A percentile compares a stretch with the other conserved stretches of the same genome.
Conservation (phyloP, 176 grass and related monocot species). For the Triticum turgidum region DNA sequence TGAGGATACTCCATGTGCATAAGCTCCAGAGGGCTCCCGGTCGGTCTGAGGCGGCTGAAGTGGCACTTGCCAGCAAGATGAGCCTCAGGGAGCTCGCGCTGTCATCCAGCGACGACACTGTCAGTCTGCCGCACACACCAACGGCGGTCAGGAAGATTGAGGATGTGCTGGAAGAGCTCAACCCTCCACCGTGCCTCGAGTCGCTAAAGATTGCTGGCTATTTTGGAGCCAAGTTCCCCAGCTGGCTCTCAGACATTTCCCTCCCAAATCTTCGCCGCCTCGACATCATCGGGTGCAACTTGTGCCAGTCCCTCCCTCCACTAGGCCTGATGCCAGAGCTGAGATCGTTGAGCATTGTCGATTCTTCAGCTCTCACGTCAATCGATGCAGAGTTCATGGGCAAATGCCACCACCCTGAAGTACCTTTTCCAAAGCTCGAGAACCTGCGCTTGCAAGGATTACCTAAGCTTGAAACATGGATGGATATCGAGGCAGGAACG, state of each 20-base stretch:
- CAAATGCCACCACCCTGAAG: slow-evolving; percentile 34
- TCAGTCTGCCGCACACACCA: slow-evolving; percentile 23
- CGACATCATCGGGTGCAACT: slow-evolving; percentile 46
- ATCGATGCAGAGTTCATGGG: slow-evolving; percentile 54
- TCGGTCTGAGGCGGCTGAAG: slow-evolving; percentile 41
- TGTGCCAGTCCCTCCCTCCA: slow-evolving; percentile 47
- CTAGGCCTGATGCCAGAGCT: slow-evolving; percentile 61
- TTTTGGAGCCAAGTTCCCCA: slow-evolving; percentile 57
- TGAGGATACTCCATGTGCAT: slow-evolving; percentile 55
- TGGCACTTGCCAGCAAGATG: slow-evolving; percentile 40
- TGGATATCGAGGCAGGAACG: slow-evolving; percentile 32
- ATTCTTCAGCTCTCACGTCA: slow-evolving; percentile 35
- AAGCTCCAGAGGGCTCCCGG: slow-evolving; percentile 51
- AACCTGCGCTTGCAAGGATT: slow-evolving; percentile 59
- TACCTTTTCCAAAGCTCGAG: slow-evolving; percentile 67
- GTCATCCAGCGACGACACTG: slow-evolving; percentile 36
- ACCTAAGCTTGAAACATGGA: slow-evolving; percentile 55
- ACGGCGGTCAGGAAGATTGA: slow-evolving; percentile 38
- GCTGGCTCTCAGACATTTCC: slow-evolving; percentile 52
- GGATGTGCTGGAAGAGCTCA: slow-evolving; percentile 51
- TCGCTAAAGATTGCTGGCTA: slow-evolving; percentile 62
- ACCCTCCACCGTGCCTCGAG: slow-evolving; percentile 56
- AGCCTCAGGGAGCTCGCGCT: slow-evolving; percentile 57
- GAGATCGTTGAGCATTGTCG: slow-evolving; percentile 54
- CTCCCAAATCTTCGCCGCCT: slow-evolving; percentile 59